Conservation (phyloP, 495 filamentous ascomycete species). For the Friedmanniomyces simplex region DNA sequence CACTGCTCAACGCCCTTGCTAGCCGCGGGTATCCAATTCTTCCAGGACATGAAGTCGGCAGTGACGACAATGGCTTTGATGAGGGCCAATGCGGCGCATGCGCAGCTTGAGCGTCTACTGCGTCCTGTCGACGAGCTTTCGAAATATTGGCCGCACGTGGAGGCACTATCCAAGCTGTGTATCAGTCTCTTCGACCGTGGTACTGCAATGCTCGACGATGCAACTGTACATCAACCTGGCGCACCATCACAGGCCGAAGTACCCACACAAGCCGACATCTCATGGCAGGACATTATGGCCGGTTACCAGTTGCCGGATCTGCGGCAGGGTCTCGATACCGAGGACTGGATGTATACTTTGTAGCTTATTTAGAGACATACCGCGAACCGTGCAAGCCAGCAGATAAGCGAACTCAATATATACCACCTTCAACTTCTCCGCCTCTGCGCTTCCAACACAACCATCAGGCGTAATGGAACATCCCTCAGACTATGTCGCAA, state of each 20-base stretch:
- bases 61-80: not conserved
- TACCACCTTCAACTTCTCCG: too few species aligned
- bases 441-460: too few species aligned
- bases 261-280: not conserved
- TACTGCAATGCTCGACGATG: not conserved
- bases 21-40: not conserved
- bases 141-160: not conserved
- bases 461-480: too few species aligned
- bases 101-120: not conserved
- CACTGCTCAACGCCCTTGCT: conserved; percentile 1
- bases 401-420: too few species aligned
- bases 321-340: not conserved
- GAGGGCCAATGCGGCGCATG: not conserved
- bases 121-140: not conserved
- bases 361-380: too few species aligned
- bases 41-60: not conserved
- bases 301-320: conserved; percentile 4
- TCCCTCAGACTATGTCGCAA: not conserved
- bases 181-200: not conserved
- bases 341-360: conserved; percentile 1
- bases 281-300: conserved; percentile 2
- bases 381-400: too few species aligned
- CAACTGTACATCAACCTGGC: not conserved
- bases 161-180: not conserved
- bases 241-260: not conserved